Base-by-base conservation (phyloP, 2,329 filamentous ascomycete genomes). In the Calonectria pauciramosa region DNA sequence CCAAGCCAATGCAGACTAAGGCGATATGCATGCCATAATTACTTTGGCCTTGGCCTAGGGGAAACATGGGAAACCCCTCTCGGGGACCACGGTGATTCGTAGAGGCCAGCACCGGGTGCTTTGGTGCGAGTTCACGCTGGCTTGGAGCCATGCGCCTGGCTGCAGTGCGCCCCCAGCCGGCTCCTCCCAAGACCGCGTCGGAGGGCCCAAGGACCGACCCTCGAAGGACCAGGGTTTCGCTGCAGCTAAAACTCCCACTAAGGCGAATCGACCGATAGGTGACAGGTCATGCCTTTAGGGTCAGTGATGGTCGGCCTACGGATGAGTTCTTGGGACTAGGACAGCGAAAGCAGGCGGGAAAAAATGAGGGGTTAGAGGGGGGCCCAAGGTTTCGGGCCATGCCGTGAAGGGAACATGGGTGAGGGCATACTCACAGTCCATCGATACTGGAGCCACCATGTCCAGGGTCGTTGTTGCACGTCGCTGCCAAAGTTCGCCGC, bases 201-300 rank as follows among this genome's bases (percentile, higher is more conserved):
- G 71, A 47, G 51, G 52, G 59, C 68, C 49, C 59, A 52, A 69
- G 36, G 52, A 66, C 36, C 38, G 47, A 41, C 64, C 68, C 66
- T 74, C 63, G 26, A 59, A 52, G 36, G 60, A 63, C 56, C 64
- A 71, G 49, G 71, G 68, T 71, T 65, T 69, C 44, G 63, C 67
- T 54, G 68, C 72, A 68, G 79, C 77, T 74, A 75, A 77, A 72
- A 70, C 72, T 71, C 59, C 78, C 75, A 72, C 77, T 77, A 78
- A 76, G 75, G 70, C 78, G 65, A 74, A 76, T 75, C 72, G 75
- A 64, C 68, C 75, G 77, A 79, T 75, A 70, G 65, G 52, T 69
- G 72, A 74, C 68, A 76, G 73, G 70, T 74, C 77, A 80, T 67
- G 73, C 36, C 28, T 38, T 71, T 71, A 60, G 49, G 70, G 54